phyloP scores from a whole-genome alignment of 163 green algal genomes.

The Volvox carteri region DNA sequence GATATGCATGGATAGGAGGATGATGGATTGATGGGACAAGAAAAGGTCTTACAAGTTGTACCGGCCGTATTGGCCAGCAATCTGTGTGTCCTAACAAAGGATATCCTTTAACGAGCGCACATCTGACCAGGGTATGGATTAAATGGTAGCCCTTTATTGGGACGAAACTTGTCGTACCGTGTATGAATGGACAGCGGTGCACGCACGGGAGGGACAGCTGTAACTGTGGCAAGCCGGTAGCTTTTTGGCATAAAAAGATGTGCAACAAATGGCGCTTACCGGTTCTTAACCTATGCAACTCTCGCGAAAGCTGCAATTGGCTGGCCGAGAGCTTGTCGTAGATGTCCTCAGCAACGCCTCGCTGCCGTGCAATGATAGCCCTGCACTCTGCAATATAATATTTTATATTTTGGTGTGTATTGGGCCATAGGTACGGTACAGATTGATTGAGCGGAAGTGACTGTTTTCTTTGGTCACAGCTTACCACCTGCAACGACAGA shows the following conservation, averaged over 20 bases:
- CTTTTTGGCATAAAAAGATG: background rate
- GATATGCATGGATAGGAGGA: background rate
- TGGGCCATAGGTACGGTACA: too few relatives aligned
- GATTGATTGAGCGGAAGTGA: background rate
- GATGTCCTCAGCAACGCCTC: slow-evolving; percentile 3
- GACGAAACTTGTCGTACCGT: background rate
- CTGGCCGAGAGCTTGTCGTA: slow-evolving; percentile 31
- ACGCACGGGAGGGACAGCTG: too few relatives aligned
- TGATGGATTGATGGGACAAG: background rate
- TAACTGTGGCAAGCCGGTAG: too few relatives aligned
- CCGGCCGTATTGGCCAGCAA: background rate
- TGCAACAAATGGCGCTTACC: background rate
- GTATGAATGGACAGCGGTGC: too few relatives aligned
- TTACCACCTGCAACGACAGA: background rate
- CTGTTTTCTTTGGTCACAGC: background rate
- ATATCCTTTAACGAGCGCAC: background rate
- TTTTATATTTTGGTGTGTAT: background rate
- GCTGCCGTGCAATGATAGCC: background rate
- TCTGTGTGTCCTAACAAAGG: too few relatives aligned
- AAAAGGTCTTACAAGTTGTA: background rate
- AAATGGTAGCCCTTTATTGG: background rate
- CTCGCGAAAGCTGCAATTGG: background rate
- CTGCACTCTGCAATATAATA: slow-evolving; percentile 7
- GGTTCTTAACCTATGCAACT: background rate
- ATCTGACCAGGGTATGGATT: background rate